Base-by-base conservation (phyloP, 495 filamentous ascomycete genomes). In the Massariosphaeria phaeospora region DNA sequence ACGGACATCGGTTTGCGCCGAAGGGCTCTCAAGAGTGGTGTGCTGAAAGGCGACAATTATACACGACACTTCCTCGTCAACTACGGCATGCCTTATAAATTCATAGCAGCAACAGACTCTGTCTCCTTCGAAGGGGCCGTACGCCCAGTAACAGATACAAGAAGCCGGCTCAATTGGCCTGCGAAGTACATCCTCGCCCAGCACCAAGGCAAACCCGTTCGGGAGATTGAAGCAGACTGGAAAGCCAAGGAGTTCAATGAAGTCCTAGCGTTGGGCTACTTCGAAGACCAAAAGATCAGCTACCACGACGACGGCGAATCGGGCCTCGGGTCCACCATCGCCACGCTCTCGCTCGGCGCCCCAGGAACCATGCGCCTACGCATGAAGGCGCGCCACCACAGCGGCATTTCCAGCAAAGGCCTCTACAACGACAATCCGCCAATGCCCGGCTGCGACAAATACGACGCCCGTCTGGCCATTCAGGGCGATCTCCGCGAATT, bases 51-150 rank as follows among this genome's bases (percentile, higher is more conserved):
- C 33, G 70, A 79, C 41, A 76, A 78, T 0, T 49, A 46, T 36
- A 87, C 83, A 0, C 69, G 75, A 0, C 86, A 91, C 50, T 94
- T 84, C 64, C 73, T 79, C 1, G 77, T 77, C 9, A 94, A 91
- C 67, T 87, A 89, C 82, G 89, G 89, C 0, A 85, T 86, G 45
- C 84, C 83, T 0, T 95, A 95, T 64, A 91, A 94, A 56, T 95
- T 84, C 57, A 77, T 86, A 11, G 86, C 88, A 1, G 69, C 76
- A 5, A 82, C 88, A 2, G 70, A 81, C 9, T 84, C 84, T 0
- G 79, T 68, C 38, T 72, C 70, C 2, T 91, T 95, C 50, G 61
- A 69, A 2, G 75, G 83, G 13, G 84, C 87, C 0, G 79, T 80
- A 0, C 52, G 67, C 6, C 70, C 73, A 0, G 73, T 95, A 4